These are phyloP conservation scores for Nitzschia inconspicua DNA, from an alignment of 108 stramenopile genomes.

Conservation along the genomic window DNA sequence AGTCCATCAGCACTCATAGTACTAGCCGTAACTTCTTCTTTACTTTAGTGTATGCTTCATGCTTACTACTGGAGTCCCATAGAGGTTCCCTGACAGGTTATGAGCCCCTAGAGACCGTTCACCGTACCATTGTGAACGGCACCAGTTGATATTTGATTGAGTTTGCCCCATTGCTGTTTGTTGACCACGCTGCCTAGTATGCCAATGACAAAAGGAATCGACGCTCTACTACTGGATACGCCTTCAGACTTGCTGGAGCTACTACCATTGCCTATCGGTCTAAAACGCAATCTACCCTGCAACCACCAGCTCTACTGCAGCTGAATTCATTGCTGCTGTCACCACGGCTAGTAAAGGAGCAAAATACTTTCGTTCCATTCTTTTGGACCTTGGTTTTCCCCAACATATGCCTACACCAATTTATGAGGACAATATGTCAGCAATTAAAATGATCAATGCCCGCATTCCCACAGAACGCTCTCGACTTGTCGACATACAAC, in stretches of 20 bases:
- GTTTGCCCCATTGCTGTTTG: too few relatives aligned
- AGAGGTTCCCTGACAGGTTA: too few relatives aligned
- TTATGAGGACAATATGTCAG: constrained; percentile 17
- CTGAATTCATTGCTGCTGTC: constrained; percentile 12
- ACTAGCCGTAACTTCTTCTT: too few relatives aligned
- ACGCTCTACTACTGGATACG: constrained; percentile 33
- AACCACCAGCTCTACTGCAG: constrained; percentile 14
- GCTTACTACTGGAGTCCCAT: too few relatives aligned
- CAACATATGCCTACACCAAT: constrained; percentile 26
- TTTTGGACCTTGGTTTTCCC: constrained; percentile 24
- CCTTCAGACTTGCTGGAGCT: constrained; percentile 19
- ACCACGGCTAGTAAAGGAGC: constrained; percentile 10
- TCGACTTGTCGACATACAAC: too few relatives aligned
- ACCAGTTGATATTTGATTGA: too few relatives aligned
- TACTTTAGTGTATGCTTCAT: too few relatives aligned
- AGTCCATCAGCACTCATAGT: too few relatives aligned
- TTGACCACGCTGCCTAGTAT: constrained; percentile 39
- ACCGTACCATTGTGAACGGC: too few relatives aligned
- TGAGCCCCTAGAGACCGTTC: too few relatives aligned
- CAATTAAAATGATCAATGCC: constrained; percentile 18
- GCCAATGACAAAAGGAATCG: constrained; percentile 24
- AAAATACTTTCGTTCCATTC: constrained; percentile 22
- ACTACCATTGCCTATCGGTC: constrained; percentile 15
- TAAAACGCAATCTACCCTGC: constrained; percentile 17
- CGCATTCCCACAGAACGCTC: constrained; percentile 8